Conservation (phyloP, 108 stramenopile genomes). For the Asterionellopsis glacialis region DNA sequence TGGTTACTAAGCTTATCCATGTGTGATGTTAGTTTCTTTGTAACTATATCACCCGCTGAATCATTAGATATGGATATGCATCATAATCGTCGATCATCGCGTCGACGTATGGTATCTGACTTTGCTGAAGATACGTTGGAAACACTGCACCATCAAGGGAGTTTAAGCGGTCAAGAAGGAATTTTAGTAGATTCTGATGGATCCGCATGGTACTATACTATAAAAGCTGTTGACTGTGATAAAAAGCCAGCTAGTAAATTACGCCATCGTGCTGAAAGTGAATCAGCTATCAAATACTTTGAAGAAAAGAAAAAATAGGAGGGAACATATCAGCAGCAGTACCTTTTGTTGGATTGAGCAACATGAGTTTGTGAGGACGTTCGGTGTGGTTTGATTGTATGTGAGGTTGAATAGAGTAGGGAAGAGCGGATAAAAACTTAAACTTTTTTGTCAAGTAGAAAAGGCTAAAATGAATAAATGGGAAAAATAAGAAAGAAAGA, state of each 20-base stretch:
- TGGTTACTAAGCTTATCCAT: slow-evolving; percentile 65
- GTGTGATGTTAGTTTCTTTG: slow-evolving; percentile 73
- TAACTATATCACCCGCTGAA: slow-evolving; percentile 22
- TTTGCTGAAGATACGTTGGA: too few relatives aligned
- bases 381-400: too few relatives aligned
- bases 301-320: too few relatives aligned
- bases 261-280: slow-evolving; percentile 26
- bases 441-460: too few relatives aligned
- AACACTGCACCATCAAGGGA: background rate
- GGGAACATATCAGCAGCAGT: too few relatives aligned
- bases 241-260: slow-evolving; percentile 59
- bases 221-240: slow-evolving; percentile 65
- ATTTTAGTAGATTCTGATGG: background rate
- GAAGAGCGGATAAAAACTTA: too few relatives aligned
- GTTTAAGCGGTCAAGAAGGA: background rate
- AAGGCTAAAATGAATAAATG: too few relatives aligned
- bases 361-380: too few relatives aligned
- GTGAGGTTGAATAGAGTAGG: too few relatives aligned
- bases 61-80: slow-evolving; percentile 1
- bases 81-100: background rate
- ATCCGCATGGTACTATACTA: slow-evolving; percentile 15
- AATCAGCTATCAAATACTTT: slow-evolving; percentile 20
- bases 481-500: too few relatives aligned
- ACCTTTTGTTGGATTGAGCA: too few relatives aligned
- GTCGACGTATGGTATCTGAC: slow-evolving; percentile 10